A percentile compares a stretch with the other conserved stretches of the same genome.
phyloP scores from a whole-genome alignment of 371 early-diverging fungal genomes.

The Circinella minor region DNA sequence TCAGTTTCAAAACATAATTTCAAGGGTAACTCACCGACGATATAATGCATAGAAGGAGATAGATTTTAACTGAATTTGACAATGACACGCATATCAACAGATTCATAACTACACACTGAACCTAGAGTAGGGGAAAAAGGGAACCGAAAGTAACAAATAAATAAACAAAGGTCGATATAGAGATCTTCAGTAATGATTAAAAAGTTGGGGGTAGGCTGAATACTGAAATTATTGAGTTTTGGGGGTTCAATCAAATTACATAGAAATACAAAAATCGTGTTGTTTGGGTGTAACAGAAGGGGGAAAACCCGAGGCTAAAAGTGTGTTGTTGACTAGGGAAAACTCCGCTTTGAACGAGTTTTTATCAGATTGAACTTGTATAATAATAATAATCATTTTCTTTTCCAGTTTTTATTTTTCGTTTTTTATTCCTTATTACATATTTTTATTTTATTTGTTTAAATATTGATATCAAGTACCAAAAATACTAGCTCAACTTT shows the following conservation, averaged over 20 bases:
- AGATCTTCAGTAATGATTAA: neutral
- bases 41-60: neutral
- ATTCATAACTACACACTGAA: neutral
- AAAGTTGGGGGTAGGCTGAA: neutral
- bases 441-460: neutral
- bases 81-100: conserved; percentile 7
- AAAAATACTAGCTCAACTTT: neutral
- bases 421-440: neutral
- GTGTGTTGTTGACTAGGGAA: neutral
- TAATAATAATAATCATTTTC: neutral
- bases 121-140: neutral
- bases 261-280: neutral
- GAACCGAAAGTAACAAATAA: no score
- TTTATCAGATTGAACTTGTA: conserved; percentile 4
- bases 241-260: neutral
- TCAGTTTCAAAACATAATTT: neutral
- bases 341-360: conserved; percentile 8
- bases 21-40: neutral
- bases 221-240: no score
- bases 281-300: conserved; percentile 4
- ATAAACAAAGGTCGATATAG: no score
- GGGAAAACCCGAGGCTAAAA: neutral
- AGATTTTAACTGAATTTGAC: neutral
- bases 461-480: no score
- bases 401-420: neutral